Evolutionary conservation across 495 filamentous ascomycete genomes (phyloP).

Genomic region (Haplographium delicatum): DNA sequence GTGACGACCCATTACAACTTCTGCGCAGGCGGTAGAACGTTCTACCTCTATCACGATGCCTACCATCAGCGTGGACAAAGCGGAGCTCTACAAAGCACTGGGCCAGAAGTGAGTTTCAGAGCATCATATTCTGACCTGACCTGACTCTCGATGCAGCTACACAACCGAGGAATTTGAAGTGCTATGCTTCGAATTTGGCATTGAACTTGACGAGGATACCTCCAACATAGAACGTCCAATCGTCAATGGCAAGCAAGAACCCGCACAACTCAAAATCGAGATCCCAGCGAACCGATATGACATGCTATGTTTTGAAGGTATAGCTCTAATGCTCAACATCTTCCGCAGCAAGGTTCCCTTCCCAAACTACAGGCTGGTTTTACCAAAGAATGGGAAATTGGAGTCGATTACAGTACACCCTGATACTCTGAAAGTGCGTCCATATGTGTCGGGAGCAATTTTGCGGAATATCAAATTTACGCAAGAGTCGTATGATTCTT

Average conservation of each 20-base stretch:
- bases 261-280: conserved; percentile 94
- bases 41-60: conserved; percentile 52
- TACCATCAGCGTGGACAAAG: conserved; percentile 93
- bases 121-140: conserved; percentile 11
- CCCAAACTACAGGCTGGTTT: conserved; percentile 71
- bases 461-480: conserved; percentile 89
- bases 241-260: conserved; percentile 73
- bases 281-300: conserved; percentile 99
- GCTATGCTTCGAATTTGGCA: conserved; percentile 97
- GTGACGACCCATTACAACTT: background rate
- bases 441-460: conserved; percentile 81
- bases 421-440: conserved; percentile 76
- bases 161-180: conserved; percentile 94
- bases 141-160: conserved; percentile 48
- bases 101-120: conserved; percentile 66
- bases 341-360: conserved; percentile 70
- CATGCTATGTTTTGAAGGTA: conserved; percentile 96
- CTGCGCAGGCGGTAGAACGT: conserved; percentile 2
- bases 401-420: conserved; percentile 74
- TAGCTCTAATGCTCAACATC: conserved; percentile 91
- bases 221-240: conserved; percentile 67
- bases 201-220: conserved; percentile 96
- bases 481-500: conserved; percentile 84
- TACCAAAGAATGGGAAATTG: conserved; percentile 66
- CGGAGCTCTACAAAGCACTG: conserved; percentile 85